phyloP scores from a whole-genome alignment of 495 filamentous ascomycete species.

The Darksidea phi region DNA sequence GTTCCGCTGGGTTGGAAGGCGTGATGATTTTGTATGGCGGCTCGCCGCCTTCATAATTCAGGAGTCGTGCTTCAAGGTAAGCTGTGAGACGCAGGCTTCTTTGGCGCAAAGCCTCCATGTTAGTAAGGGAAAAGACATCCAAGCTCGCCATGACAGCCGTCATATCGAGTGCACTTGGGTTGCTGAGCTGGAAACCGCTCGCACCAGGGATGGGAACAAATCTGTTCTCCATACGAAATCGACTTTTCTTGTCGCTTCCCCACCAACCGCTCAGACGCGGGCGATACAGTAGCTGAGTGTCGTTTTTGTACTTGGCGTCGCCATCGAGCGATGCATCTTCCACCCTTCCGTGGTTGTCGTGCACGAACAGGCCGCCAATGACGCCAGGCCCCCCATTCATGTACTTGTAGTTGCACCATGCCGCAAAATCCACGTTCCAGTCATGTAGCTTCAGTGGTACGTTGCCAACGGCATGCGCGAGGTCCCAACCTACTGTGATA shows the following conservation, averaged over 20 bases:
- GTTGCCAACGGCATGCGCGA: slow-evolving; percentile 93
- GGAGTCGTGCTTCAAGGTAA: slow-evolving; percentile 63
- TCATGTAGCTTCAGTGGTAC: slow-evolving; percentile 78
- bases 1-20: slow-evolving; percentile 64
- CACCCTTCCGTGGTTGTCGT: slow-evolving; percentile 62
- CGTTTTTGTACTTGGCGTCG: neutral
- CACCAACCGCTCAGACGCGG: slow-evolving; percentile 71
- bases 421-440: slow-evolving; percentile 94
- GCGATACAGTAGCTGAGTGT: slow-evolving; percentile 10
- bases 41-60: slow-evolving; percentile 49
- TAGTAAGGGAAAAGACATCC: slow-evolving; percentile 72
- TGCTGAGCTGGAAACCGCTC: slow-evolving; percentile 29
- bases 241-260: slow-evolving; percentile 72
- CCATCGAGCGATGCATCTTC: slow-evolving; percentile 43
- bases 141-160: slow-evolving; percentile 73
- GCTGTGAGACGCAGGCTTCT: slow-evolving; percentile 75
- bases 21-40: slow-evolving; percentile 75
- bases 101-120: slow-evolving; percentile 65
- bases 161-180: slow-evolving; percentile 51
- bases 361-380: slow-evolving; percentile 85
- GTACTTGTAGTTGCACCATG: slow-evolving; percentile 99
- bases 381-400: slow-evolving; percentile 86
- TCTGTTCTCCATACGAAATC: slow-evolving; percentile 75
- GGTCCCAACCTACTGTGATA: slow-evolving; percentile 88
- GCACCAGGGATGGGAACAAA: slow-evolving; percentile 73